Evolutionary conservation across 176 grass and related monocot genomes (phyloP), one percentile per base, ranked within the genome.

Genomic region (Oryza officinalis): DNA sequence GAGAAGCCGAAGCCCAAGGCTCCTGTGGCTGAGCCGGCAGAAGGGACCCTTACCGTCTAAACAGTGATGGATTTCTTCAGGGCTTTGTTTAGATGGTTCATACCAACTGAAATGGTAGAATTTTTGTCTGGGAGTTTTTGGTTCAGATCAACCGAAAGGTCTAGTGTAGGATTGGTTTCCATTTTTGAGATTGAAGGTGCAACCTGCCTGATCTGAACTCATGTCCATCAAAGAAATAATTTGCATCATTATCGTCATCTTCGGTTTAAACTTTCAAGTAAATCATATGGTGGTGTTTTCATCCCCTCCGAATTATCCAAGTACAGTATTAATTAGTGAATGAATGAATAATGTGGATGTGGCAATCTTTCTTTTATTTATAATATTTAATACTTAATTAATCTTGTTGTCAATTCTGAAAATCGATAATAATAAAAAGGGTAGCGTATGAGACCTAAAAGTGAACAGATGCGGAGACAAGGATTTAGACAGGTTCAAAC

Each of bases 1-100:
- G 91, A 93, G 61, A 90, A 93, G 81, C 66, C 88, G 2, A 88
- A 93, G 81, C 84, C 77, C 1, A 88, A 84, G 88, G 30, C 85
- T 13, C 41, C 70, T 31, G 68, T 75, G n/a, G 81, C 77, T 10
- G 77, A 77, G 15, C 12, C 71, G 25, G 37, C 72, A 2, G 88
- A 90, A 59, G 88, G 88, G 1, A 0, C 67, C 15, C 67, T 90
- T 66, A 0, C 67, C 1, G 79, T 90, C 59, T 90, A 82, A 78
- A 69, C 52, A 9, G 52, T 38, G 45, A 30, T 67, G 33, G 60
- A 68, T 9, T 27, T 47, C 10, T 61, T 47, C 22, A 44, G 27
- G 35, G 73, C 10, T 31, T 10, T 22, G 11, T 78, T 54, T 86
- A 78, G 78, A 86, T 72, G 73, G 33, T 78, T 78, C 26, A 23